Conservation (phyloP, 495 filamentous ascomycete genomes). For the Podospora tetraspora region DNA sequence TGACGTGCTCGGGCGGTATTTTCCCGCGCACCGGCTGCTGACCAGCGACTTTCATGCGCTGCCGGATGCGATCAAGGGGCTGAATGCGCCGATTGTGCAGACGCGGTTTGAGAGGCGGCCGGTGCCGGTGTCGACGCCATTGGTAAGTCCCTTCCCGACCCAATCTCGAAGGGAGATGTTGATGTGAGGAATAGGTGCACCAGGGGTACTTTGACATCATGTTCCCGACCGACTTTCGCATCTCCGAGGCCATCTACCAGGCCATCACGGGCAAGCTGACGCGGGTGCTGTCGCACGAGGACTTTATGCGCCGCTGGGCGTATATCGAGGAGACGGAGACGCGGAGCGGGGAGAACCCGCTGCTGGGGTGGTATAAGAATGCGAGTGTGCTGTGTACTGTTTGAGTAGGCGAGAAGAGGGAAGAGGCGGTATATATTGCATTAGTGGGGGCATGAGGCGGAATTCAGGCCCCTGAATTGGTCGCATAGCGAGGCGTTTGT, state of each 20-base stretch:
- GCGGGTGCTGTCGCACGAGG: constrained; percentile 75
- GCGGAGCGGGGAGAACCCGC: constrained; percentile 82
- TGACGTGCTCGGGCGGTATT: constrained; percentile 75
- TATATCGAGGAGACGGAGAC: constrained; percentile 87
- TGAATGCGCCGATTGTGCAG: constrained; percentile 93
- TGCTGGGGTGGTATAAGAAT: constrained; percentile 92
- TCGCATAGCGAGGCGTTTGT: not conserved
- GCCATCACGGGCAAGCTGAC: constrained; percentile 89
- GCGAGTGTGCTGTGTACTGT: constrained; percentile 83
- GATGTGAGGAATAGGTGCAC: constrained; percentile 58
- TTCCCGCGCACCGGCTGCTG: constrained; percentile 84
- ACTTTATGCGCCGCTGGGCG: constrained; percentile 85
- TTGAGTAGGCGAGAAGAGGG: constrained; percentile 20
- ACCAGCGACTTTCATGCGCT: constrained; percentile 84
- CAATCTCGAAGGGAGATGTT: not conserved
- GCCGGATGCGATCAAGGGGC: constrained; percentile 71
- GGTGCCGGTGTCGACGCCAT: constrained; percentile 83
- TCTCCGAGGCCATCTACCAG: constrained; percentile 82
- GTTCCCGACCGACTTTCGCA: constrained; percentile 90
- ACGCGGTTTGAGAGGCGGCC: constrained; percentile 81
- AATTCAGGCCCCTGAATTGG: not conserved
- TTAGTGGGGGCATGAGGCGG: not conserved
- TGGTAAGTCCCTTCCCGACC: constrained; percentile 55
- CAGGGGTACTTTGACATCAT: constrained; percentile 99
- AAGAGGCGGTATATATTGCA: not conserved